Evolutionary conservation across 1,284 basidiomycete species (phyloP).

Genomic region (Pisolithus thermaeus): DNA sequence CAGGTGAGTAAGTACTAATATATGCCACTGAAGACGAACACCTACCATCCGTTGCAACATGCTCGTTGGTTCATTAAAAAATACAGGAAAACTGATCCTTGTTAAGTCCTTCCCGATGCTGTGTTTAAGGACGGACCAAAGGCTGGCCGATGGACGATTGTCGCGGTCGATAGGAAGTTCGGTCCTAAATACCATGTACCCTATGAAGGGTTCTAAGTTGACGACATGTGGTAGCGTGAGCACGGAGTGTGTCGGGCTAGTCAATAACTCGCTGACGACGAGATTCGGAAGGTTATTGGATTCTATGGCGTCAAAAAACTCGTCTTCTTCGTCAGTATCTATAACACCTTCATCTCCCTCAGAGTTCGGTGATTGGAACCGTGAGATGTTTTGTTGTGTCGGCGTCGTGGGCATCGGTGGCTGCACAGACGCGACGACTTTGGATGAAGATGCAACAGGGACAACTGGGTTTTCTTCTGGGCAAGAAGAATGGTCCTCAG

Average conservation of each 20-base stretch:
- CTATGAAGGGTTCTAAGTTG: constrained; percentile 54
- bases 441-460: neutral
- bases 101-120: constrained; percentile 97
- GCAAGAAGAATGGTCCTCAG: neutral
- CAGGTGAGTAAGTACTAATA: constrained; percentile 3
- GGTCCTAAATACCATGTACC: constrained; percentile 67
- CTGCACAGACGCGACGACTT: constrained; percentile 9
- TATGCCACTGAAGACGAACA: neutral
- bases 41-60: constrained; percentile 85
- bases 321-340: constrained; percentile 88
- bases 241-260: constrained; percentile 28
- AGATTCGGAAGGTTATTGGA: constrained; percentile 72
- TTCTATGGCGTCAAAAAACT: constrained; percentile 98
- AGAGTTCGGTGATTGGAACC: constrained; percentile 9
- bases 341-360: constrained; percentile 38
- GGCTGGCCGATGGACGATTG: constrained; percentile 83
- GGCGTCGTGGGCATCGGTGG: constrained; percentile 23
- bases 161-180: constrained; percentile 69
- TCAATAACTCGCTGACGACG: constrained; percentile 58
- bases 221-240: constrained; percentile 22
- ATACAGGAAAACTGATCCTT: constrained; percentile 93
- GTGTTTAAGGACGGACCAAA: constrained; percentile 95
- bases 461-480: constrained; percentile 5
- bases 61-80: constrained; percentile 94
- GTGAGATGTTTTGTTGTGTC: constrained; percentile 20